Percentiles rank a stretch among this genome's conserved stretches.
phyloP scores from a whole-genome alignment of 2,329 filamentous ascomycete species.

The Sclerotinia borealis region DNA sequence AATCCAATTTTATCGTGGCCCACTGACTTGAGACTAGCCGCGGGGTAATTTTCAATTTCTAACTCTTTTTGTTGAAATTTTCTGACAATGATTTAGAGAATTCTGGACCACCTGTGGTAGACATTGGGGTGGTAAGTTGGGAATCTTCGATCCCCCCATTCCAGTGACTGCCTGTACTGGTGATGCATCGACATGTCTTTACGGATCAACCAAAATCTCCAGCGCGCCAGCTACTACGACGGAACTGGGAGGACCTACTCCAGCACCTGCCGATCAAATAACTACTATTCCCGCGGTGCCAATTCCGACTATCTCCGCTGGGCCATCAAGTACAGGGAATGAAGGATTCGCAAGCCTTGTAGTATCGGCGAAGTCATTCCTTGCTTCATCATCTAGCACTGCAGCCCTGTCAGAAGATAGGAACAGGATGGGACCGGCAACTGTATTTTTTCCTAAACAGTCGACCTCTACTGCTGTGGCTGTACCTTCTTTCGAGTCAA shows the following conservation, averaged over 20 bases:
- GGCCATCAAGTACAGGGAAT: background rate
- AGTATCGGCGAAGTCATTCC: background rate
- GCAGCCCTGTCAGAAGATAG: background rate
- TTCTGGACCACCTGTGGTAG: conserved; percentile 34
- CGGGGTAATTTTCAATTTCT: background rate
- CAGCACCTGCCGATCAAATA: background rate
- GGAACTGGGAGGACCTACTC: background rate
- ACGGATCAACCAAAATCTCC: background rate
- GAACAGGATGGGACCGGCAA: too few relatives aligned
- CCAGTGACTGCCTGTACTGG: conserved; percentile 30
- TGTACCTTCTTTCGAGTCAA: background rate
- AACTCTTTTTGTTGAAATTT: background rate
- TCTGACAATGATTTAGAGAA: background rate
- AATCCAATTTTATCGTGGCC: conserved; percentile 34
- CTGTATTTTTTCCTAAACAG: background rate
- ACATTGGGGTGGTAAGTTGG: conserved; percentile 24
- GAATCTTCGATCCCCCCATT: conserved; percentile 37
- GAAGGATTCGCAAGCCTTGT: background rate
- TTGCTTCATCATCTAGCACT: conserved; percentile 1
- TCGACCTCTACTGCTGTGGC: background rate
- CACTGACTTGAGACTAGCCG: conserved; percentile 22
- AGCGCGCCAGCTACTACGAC: background rate
- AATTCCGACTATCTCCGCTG: background rate
- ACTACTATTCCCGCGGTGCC: background rate
- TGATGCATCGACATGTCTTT: conserved; percentile 11